phyloP scores from a whole-genome alignment of 768 basidiomycete species.

The Lentinula boryana region DNA sequence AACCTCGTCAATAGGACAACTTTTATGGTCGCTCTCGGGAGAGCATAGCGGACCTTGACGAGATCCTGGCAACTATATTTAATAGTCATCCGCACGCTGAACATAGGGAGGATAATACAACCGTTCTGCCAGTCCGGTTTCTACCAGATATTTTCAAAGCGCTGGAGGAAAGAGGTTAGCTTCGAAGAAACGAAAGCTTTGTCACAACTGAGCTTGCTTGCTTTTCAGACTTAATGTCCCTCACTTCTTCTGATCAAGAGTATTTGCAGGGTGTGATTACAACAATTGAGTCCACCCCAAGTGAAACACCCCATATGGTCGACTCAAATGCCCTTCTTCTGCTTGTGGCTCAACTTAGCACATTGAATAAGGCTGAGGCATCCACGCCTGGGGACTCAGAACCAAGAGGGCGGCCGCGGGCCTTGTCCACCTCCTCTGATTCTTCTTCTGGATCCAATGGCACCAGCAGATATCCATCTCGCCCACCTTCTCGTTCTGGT shows the following conservation, averaged over 20 bases:
- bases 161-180: neutral
- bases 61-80: constrained; percentile 64
- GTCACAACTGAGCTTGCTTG: constrained; percentile 36
- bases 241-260: constrained; percentile 56
- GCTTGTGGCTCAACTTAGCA: constrained; percentile 55
- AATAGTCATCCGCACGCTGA: constrained; percentile 55
- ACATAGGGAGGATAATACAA: constrained; percentile 51
- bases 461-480: constrained; percentile 56
- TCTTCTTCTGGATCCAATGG: constrained; percentile 45
- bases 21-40: constrained; percentile 59
- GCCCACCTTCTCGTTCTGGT: constrained; percentile 12
- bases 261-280: constrained; percentile 54
- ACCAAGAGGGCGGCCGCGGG: constrained; percentile 35
- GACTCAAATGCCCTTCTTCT: constrained; percentile 19
- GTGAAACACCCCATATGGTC: constrained; percentile 41
- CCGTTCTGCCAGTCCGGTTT: constrained; percentile 64
- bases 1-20: neutral
- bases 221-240: constrained; percentile 53
- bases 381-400: constrained; percentile 28
- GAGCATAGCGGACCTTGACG: constrained; percentile 66
- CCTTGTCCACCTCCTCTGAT: constrained; percentile 40
- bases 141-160: constrained; percentile 61
- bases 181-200: too few relatives aligned
- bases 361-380: constrained; percentile 24
- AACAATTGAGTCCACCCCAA: constrained; percentile 46